Percentiles rank a stretch among this genome's conserved stretches.
Evolutionary conservation across 768 basidiomycete genomes (phyloP).

Genomic region (Boletus tylopilopsis): DNA sequence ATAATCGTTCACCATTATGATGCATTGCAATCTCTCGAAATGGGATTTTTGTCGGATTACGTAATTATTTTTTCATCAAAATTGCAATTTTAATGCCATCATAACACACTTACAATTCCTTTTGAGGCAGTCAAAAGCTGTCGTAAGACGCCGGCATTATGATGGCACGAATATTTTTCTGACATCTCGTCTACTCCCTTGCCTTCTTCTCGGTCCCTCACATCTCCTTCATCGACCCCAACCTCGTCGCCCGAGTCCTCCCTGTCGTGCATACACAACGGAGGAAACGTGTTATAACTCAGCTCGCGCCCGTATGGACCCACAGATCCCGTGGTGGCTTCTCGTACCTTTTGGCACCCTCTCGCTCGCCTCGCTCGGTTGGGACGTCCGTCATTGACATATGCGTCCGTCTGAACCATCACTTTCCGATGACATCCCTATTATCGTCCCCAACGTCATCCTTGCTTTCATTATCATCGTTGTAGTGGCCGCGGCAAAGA

Average conservation of each 20-base stretch:
- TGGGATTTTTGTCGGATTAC: no score
- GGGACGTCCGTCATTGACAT: constrained; percentile 37
- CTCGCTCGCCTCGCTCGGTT: constrained; percentile 71
- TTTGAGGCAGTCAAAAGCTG: no score
- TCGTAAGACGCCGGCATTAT: no score
- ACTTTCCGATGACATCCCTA: no score
- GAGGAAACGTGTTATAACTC: not conserved
- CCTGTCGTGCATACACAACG: constrained; percentile 11
- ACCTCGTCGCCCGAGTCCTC: constrained; percentile 2
- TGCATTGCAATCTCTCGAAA: no score
- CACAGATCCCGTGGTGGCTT: constrained; percentile 69
- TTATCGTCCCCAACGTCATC: not conserved
- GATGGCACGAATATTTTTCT: no score
- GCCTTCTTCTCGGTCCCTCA: constrained; percentile 11
- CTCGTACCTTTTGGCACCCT: constrained; percentile 78
- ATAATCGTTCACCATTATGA: no score
- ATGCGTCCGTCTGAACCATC: not conserved
- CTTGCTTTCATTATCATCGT: no score
- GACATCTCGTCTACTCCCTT: constrained; percentile 46
- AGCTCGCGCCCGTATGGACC: not conserved
- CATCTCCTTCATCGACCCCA: constrained; percentile 11
- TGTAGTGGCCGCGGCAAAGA: no score
- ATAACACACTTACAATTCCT: no score
- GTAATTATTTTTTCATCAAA: no score
- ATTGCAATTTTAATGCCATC: no score